phyloP scores from a whole-genome alignment of 176 grass and related monocot species.

The Themeda triandra region DNA sequence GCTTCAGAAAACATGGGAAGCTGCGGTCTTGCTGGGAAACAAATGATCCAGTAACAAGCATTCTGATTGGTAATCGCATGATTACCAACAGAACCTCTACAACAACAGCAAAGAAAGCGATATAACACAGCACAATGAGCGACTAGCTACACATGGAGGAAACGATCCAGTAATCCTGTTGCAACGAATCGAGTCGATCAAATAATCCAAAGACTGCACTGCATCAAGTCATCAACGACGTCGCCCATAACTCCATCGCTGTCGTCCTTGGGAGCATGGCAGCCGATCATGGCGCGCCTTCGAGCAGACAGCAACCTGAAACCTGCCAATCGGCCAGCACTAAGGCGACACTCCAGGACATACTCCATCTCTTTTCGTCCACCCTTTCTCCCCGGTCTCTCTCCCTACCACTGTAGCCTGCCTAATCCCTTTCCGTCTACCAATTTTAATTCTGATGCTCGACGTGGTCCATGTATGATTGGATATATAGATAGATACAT shows the following conservation, averaged over 20 bases:
- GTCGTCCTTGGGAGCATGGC: neutral
- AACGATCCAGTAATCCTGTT: neutral
- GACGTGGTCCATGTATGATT: conserved; percentile 31
- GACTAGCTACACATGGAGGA: too few species aligned
- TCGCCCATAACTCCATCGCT: neutral
- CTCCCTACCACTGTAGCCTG: neutral
- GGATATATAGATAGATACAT: neutral
- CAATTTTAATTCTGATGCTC: neutral
- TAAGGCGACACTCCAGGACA: conserved; percentile 36
- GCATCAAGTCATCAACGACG: neutral
- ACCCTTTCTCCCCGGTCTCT: conserved; percentile 10
- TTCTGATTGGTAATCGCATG: too few species aligned
- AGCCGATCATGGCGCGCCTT: conserved; percentile 22
- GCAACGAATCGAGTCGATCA: neutral
- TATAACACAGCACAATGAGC: too few species aligned
- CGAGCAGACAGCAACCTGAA: conserved; percentile 45
- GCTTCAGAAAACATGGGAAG: neutral
- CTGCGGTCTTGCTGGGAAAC: neutral
- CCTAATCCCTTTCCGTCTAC: conserved; percentile 23
- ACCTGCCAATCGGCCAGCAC: conserved; percentile 37
- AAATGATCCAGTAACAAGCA: too few species aligned
- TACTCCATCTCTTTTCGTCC: conserved; percentile 18
- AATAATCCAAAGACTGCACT: neutral
- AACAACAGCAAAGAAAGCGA: too few species aligned
- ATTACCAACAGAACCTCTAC: too few species aligned